Base-by-base conservation (phyloP, 2,329 filamentous ascomycete genomes). In the Aspergillus arachidicola region DNA sequence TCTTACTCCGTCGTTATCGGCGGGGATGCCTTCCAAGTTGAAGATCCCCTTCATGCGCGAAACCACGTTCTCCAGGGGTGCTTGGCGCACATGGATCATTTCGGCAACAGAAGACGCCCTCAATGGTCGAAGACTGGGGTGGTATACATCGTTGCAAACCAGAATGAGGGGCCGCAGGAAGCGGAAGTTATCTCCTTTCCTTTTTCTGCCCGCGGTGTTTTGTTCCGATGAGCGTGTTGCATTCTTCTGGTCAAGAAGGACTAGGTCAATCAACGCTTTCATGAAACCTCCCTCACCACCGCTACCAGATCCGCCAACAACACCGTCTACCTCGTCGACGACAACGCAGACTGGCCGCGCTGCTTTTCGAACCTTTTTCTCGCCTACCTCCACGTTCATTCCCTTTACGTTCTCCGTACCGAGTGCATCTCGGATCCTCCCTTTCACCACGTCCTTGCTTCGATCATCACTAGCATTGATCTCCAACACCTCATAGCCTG, bases 391-490 rank as follows among this genome's bases (percentile, higher is more conserved):
- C 12, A 80, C 72, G 34, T 77, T 85, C 73, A 78, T 87, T 57
- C 83, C 87, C 74, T 92, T 95, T 64, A 99, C 94, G 64, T 92
- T 97, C 76, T 99, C 94, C 0, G 95, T 99, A 0, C 92, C 94
- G 38, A 99, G 85, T 76, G 92, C 94, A 61, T 97, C 96, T 69
- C 92, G 87, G 68, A 99, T 97, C 19, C 93, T 87, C 7, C 92
- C 93, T 74, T 92, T 95, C 41, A 99, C 95, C 1, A 99, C 93
- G 72, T 94, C 89, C 34, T 87, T 86, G 73, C 93, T 97, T 71
- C 95, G 86, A 74, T 99, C 96, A 73, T 99, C 95, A 71, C 94
- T 98, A 10, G 96, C 95, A 72, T 99, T 99, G 79, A 99, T 96
- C 76, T 99, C 95, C 74, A 98, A 86, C 1, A 96, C 91, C 72